These are phyloP conservation scores for Alternaria incomplexa DNA, from an alignment of 2,329 filamentous ascomycete species.

Conservation along the genomic window DNA sequence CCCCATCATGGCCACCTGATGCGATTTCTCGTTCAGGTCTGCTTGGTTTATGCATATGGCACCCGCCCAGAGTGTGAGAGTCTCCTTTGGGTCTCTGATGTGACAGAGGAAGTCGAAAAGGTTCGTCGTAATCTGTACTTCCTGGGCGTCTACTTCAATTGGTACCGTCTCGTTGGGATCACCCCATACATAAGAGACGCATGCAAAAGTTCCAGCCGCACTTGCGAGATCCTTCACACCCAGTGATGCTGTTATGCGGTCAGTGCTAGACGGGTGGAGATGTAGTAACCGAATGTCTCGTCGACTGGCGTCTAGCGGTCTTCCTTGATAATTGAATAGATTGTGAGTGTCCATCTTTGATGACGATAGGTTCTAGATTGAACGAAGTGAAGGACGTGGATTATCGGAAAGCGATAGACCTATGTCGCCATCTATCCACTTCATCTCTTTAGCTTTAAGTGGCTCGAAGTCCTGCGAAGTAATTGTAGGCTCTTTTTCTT, in stretches of 20 bases:
- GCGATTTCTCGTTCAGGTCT: neutral
- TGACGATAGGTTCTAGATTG: neutral
- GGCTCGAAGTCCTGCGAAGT: neutral
- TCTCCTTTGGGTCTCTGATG: neutral
- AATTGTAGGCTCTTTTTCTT: neutral
- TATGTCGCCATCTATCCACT: neutral
- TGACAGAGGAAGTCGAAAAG: neutral
- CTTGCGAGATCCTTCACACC: neutral
- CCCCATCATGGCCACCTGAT: neutral
- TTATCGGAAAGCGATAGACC: neutral
- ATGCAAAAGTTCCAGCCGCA: neutral
- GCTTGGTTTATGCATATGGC: neutral
- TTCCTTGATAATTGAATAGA: neutral
- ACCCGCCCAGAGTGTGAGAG: neutral
- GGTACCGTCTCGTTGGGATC: neutral
- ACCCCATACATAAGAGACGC: constrained; percentile 5
- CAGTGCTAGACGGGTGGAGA: neutral
- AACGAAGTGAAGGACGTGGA: neutral
- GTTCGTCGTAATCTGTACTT: neutral
- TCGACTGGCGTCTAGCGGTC: neutral
- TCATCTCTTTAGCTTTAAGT: neutral
- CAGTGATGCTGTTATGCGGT: neutral
- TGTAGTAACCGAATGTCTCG: neutral
- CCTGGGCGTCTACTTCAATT: neutral
- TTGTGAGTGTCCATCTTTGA: neutral